Evolutionary conservation across 2,329 filamentous ascomycete species (phyloP).

Genomic region (Zalaria sp.): DNA sequence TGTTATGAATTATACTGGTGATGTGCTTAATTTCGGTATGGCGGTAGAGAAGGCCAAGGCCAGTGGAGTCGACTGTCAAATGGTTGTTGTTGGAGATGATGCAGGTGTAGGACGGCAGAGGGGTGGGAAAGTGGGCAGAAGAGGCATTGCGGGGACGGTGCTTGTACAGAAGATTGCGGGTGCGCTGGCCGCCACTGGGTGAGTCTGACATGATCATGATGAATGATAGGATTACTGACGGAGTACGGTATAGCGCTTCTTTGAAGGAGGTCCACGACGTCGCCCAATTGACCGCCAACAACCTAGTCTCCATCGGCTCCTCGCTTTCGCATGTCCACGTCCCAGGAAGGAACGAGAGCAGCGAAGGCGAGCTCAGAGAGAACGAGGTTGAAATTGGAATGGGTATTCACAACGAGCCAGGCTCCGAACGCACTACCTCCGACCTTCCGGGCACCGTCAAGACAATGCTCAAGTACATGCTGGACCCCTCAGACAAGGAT

Average conservation of each 20-base stretch:
- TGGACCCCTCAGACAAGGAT: constrained; percentile 50
- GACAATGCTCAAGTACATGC: constrained; percentile 51
- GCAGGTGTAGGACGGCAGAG: constrained; percentile 71
- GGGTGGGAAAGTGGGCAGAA: constrained; percentile 80
- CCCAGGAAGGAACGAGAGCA: constrained; percentile 53
- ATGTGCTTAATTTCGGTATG: constrained; percentile 34
- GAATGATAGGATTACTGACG: neutral
- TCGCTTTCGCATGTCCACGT: constrained; percentile 88
- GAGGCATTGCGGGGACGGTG: constrained; percentile 84
- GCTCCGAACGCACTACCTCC: constrained; percentile 25
- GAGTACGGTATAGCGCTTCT: constrained; percentile 18
- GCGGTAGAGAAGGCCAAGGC: constrained; percentile 84
- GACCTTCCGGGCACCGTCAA: constrained; percentile 31
- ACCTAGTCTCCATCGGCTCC: constrained; percentile 73
- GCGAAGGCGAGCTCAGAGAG: constrained; percentile 43
- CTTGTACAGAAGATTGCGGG: constrained; percentile 84
- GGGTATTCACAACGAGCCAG: constrained; percentile 51
- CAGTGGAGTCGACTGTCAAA: constrained; percentile 62
- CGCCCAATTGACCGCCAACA: constrained; percentile 56
- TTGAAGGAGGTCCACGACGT: constrained; percentile 60
- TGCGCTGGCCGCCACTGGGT: constrained; percentile 62
- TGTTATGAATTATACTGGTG: constrained; percentile 61
- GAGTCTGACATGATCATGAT: constrained; percentile 10
- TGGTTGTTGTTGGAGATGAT: constrained; percentile 87
- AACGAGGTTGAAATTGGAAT: constrained; percentile 55